Conservation (phyloP, 345 rosid genomes). For the Moringa oleifera region DNA sequence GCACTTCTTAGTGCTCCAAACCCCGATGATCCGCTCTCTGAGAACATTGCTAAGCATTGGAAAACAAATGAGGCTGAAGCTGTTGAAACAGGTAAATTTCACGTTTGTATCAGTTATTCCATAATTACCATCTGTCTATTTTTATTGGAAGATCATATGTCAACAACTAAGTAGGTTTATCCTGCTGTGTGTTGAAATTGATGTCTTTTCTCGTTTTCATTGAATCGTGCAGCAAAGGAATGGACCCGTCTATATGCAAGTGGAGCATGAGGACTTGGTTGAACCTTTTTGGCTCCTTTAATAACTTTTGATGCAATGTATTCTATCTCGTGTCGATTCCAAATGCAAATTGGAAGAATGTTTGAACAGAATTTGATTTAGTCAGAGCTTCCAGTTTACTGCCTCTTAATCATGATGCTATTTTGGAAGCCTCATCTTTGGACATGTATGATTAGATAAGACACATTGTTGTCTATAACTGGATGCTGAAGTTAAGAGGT, state of each 20-base stretch:
- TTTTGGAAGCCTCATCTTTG: slow-evolving; percentile 16
- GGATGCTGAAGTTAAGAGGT: slow-evolving; percentile 5
- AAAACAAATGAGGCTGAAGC: slow-evolving; percentile 94
- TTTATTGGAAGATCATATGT: not conserved
- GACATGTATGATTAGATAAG: slow-evolving; percentile 26
- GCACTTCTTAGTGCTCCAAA: slow-evolving; percentile 98
- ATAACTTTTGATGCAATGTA: slow-evolving; percentile 30
- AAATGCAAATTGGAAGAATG: slow-evolving; percentile 34
- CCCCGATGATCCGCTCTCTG: slow-evolving; percentile 98
- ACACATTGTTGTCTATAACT: slow-evolving; percentile 6
- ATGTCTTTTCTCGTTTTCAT: not conserved
- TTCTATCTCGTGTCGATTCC: slow-evolving; percentile 28
- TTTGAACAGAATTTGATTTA: slow-evolving; percentile 30
- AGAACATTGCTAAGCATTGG: slow-evolving; percentile 99
- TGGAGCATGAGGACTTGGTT: slow-evolving; percentile 48
- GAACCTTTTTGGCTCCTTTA: slow-evolving; percentile 17
- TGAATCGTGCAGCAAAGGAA: slow-evolving; percentile 73
- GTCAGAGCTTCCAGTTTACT: slow-evolving; percentile 19
- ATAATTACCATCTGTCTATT: not conserved
- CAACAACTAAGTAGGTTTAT: not conserved
- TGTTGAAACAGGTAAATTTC: slow-evolving; percentile 78
- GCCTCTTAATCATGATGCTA: too few relatives aligned
- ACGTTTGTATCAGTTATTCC: not conserved
- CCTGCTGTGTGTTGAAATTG: not conserved
- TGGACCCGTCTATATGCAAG: slow-evolving; percentile 96